A percentile compares a stretch with the other conserved stretches of the same genome.
Evolutionary conservation across 208 protist species (phyloP).

Genomic region (Leishmania tropica): DNA sequence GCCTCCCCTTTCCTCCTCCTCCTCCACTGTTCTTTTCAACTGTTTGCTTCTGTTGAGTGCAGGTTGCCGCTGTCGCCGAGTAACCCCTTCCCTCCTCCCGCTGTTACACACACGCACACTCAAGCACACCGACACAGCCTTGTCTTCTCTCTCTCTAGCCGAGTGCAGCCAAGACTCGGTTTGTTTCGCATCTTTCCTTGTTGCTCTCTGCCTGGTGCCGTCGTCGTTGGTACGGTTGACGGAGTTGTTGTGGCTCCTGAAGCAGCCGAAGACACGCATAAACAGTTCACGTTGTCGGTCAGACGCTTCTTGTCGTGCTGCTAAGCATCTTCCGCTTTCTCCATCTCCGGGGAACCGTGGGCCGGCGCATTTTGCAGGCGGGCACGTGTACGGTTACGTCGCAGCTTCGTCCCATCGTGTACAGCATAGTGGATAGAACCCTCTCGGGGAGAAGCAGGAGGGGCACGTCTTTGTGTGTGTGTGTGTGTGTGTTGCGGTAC

Average conservation of each 20-base stretch:
- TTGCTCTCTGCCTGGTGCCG: not conserved
- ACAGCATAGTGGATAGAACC: not conserved
- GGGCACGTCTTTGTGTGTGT: not conserved
- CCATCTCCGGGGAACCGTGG: not conserved
- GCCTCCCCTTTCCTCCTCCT: not conserved
- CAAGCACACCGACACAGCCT: not conserved
- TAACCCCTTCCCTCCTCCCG: not conserved
- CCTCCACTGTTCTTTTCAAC: not conserved
- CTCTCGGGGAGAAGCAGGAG: not conserved
- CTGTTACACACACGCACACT: too few species aligned
- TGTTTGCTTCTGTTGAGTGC: not conserved
- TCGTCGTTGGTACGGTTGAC: not conserved
- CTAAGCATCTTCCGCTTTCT: not conserved
- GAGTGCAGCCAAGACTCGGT: not conserved
- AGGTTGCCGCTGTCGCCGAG: not conserved
- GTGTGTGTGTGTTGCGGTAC: not conserved
- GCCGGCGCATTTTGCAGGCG: not conserved
- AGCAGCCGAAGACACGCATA: not conserved
- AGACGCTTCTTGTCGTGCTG: not conserved
- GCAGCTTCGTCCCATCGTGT: not conserved
- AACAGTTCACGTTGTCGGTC: not conserved
- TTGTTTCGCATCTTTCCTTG: not conserved
- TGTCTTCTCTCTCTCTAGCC: not conserved
- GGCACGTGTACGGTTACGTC: not conserved
- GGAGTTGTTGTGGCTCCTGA: not conserved